Conservation (phyloP, 345 rosid genomes). For the Populus alba region DNA sequence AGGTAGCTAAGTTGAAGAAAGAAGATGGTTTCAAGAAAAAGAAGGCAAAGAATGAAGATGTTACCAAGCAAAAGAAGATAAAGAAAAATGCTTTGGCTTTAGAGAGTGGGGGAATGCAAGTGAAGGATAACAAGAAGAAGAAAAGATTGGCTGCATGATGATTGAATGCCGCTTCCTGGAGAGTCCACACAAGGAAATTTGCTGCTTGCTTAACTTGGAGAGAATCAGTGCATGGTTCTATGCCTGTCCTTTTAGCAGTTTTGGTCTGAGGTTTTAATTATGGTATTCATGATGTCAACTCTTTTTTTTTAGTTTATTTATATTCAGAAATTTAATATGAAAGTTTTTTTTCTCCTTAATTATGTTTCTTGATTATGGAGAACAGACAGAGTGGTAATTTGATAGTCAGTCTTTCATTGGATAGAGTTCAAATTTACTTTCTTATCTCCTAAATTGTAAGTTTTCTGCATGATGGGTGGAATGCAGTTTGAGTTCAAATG, state of each 20-base stretch:
- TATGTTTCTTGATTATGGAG: neutral
- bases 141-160: neutral
- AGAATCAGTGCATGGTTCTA: neutral
- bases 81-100: neutral
- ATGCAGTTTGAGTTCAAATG: neutral
- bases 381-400: neutral
- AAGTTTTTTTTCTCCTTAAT: neutral
- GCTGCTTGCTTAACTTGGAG: neutral
- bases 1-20: conserved; percentile 2
- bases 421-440: neutral
- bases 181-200: neutral
- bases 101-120: neutral
- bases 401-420: neutral
- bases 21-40: conserved; percentile 5
- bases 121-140: neutral
- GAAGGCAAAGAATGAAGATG: neutral
- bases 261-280: neutral
- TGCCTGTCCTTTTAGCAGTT: conserved; percentile 1
- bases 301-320: neutral
- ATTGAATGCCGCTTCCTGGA: neutral
- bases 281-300: neutral
- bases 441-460: neutral
- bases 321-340: neutral
- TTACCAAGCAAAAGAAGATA: neutral
- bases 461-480: neutral